phyloP scores from a whole-genome alignment of 306 rosid genomes.

The Corylus avellana region DNA sequence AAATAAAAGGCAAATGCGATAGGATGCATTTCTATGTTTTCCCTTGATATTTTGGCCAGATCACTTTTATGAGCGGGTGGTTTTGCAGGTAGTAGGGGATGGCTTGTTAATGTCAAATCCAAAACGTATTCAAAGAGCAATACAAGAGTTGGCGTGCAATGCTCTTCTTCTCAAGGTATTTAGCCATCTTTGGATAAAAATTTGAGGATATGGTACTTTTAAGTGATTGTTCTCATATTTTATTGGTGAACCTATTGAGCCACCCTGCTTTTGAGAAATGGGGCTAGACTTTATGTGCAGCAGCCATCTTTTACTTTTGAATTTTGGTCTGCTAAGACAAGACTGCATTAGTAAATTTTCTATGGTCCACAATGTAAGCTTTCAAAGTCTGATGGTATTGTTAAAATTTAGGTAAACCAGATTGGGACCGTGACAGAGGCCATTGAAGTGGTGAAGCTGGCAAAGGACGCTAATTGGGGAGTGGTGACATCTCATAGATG shows the following conservation, averaged over 20 bases:
- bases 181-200: constrained; percentile 4
- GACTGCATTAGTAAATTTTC: not conserved
- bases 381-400: constrained; percentile 25
- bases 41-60: constrained; percentile 8
- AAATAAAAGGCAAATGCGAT: not conserved
- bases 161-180: constrained; percentile 88
- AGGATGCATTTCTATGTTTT: constrained; percentile 13
- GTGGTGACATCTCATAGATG: constrained; percentile 84
- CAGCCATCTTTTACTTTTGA: not conserved
- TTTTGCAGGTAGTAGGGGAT: constrained; percentile 86
- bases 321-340: not conserved
- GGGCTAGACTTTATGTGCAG: not conserved
- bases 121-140: constrained; percentile 80
- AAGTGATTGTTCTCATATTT: not conserved
- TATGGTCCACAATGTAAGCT: not conserved
- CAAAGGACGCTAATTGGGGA: constrained; percentile 87
- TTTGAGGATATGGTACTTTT: not conserved
- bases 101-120: constrained; percentile 84
- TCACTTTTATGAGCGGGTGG: constrained; percentile 15
- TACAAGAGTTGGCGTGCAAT: constrained; percentile 73
- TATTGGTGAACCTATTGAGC: not conserved
- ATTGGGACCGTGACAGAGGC: constrained; percentile 92
- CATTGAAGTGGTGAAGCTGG: constrained; percentile 81
- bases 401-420: constrained; percentile 71
- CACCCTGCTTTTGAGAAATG: not conserved